Conservation (phyloP, 2,329 filamentous ascomycete genomes). For the Aphanocladium album region DNA sequence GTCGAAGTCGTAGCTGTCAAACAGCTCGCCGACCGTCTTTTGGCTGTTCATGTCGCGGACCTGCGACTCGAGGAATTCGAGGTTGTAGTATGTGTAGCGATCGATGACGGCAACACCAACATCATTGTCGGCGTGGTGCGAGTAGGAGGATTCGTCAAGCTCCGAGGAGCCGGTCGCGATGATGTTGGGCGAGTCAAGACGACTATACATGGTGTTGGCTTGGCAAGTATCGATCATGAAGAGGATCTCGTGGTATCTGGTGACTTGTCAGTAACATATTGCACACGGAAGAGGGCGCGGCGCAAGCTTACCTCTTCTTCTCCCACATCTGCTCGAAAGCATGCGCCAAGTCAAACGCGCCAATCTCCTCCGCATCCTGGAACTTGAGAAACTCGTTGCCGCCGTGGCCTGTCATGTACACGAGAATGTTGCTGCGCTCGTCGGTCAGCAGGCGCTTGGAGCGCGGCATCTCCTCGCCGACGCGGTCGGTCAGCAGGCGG, state of each 20-base stretch:
- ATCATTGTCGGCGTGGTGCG: conserved; percentile 95
- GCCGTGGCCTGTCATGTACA: conserved; percentile 99
- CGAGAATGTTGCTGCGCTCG: conserved; percentile 91
- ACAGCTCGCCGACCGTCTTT: conserved; percentile 86
- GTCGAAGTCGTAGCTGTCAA: conserved; percentile 90
- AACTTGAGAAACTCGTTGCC: conserved; percentile 98
- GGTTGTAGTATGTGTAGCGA: conserved; percentile 96
- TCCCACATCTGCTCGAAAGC: conserved; percentile 99
- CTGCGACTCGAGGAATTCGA: conserved; percentile 91
- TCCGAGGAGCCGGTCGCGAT: conserved; percentile 96
- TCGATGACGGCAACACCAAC: conserved; percentile 98
- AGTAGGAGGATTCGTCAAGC: conserved; percentile 94
- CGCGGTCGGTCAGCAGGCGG: conserved; percentile 84
- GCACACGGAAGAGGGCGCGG: neutral
- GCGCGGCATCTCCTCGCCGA: conserved; percentile 88
- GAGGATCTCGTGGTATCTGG: conserved; percentile 87
- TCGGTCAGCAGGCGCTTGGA: conserved; percentile 93
- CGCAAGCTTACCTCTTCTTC: conserved; percentile 70
- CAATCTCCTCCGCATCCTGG: conserved; percentile 96
- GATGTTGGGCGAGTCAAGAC: conserved; percentile 97
- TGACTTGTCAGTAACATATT: neutral
- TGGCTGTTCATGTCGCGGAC: conserved; percentile 82
- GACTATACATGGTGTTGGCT: conserved; percentile 98
- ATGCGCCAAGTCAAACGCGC: conserved; percentile 90
- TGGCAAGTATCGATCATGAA: conserved; percentile 99